Percentiles rank a stretch among this genome's conserved stretches.
These are phyloP conservation scores for Centrapalus pauciflorus DNA, from an alignment of 129 eudicot genomes.

Conservation along the genomic window DNA sequence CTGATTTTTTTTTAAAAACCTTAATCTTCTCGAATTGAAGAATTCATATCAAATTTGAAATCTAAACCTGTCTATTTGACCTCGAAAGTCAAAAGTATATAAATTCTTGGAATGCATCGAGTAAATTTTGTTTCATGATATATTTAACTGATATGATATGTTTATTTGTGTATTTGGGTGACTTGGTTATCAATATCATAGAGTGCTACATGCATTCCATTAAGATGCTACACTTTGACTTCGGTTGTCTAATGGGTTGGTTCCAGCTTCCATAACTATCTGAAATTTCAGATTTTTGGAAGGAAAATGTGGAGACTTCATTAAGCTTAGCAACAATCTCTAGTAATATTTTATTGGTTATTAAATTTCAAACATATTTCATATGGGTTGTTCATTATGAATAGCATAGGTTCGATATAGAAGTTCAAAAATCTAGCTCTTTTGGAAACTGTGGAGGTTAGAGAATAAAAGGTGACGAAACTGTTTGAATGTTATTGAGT, in stretches of 20 bases:
- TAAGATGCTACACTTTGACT: background rate
- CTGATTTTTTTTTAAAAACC: background rate
- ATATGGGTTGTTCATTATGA: background rate
- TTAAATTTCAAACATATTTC: background rate
- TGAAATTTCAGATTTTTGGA: background rate
- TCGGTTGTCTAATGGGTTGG: background rate
- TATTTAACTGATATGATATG: background rate
- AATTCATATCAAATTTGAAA: background rate
- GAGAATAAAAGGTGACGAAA: background rate
- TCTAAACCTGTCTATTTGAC: background rate
- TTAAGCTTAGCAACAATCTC: background rate
- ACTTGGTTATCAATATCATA: background rate
- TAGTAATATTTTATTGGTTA: constrained; percentile 4
- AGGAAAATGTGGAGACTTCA: background rate
- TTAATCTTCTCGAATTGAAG: background rate
- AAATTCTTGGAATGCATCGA: background rate
- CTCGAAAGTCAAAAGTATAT: background rate
- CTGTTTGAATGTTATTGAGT: constrained; percentile 11
- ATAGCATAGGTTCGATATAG: background rate
- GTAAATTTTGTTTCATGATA: background rate
- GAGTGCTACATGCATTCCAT: background rate
- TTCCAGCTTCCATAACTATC: background rate
- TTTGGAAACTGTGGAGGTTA: too few relatives aligned
- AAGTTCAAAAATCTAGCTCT: too few relatives aligned
- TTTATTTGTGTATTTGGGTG: background rate